A percentile compares a stretch with the other conserved stretches of the same genome.
Conservation (phyloP, 371 early-diverging fungal species). For the Apophysomyces ossiformis region DNA sequence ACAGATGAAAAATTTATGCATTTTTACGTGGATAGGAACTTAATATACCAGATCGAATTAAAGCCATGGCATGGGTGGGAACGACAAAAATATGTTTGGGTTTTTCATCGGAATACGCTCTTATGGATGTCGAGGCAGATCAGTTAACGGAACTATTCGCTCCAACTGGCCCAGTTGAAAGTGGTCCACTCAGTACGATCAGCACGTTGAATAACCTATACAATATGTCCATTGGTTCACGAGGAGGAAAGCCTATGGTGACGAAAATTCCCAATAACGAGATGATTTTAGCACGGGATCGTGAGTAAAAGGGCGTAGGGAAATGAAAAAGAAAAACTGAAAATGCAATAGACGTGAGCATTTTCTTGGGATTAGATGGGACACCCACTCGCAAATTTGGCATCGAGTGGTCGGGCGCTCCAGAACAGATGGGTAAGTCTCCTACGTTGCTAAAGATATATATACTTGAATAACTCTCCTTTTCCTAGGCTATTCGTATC, state of each 20-base stretch:
- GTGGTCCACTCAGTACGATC: constrained; percentile 53
- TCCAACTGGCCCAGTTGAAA: constrained; percentile 40
- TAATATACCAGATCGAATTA: constrained; percentile 66
- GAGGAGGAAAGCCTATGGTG: constrained; percentile 71
- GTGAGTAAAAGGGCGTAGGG: constrained; percentile 45
- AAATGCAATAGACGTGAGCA: constrained; percentile 60
- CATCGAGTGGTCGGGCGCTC: constrained; percentile 77
- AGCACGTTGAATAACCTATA: constrained; percentile 49
- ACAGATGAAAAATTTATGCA: background rate
- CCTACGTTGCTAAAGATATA: background rate
- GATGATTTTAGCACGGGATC: constrained; percentile 75
- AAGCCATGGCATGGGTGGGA: constrained; percentile 74
- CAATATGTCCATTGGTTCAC: constrained; percentile 62
- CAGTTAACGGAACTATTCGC: constrained; percentile 57
- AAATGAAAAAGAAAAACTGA: background rate
- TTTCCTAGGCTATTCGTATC: constrained; percentile 64
- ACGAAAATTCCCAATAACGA: constrained; percentile 73
- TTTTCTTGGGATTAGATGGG: constrained; percentile 74
- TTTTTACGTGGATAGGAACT: constrained; percentile 50
- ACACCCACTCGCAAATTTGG: constrained; percentile 68
- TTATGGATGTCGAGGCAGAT: constrained; percentile 69
- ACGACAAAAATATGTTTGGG: constrained; percentile 69
- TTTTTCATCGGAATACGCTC: constrained; percentile 67
- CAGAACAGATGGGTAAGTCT: constrained; percentile 67
- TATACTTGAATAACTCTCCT: background rate